Percentiles rank a stretch among this genome's conserved stretches.
phyloP scores from a whole-genome alignment of 2,329 filamentous ascomycete species.

The Monilinia laxa region DNA sequence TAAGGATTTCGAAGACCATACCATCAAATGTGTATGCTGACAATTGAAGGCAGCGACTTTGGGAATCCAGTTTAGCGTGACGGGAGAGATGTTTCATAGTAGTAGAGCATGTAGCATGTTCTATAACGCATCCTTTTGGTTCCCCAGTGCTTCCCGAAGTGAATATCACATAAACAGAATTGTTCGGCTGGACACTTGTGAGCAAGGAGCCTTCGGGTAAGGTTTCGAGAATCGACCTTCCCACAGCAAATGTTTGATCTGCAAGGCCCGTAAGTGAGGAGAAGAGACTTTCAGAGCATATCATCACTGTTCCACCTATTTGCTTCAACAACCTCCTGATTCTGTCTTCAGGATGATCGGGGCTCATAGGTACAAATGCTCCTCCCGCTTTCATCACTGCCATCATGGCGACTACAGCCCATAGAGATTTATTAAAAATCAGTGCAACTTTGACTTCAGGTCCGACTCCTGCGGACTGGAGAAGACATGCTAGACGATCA shows the following conservation, averaged over 20 bases:
- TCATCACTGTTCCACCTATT: conserved; percentile 23
- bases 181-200: background rate
- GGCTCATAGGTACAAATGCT: conserved; percentile 38
- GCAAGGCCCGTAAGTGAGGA: background rate
- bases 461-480: conserved; percentile 28
- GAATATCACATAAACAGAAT: conserved; percentile 28
- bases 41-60: conserved; percentile 30
- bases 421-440: conserved; percentile 32
- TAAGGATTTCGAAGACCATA: conserved; percentile 29
- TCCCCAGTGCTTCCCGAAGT: conserved; percentile 35
- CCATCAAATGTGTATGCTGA: conserved; percentile 32
- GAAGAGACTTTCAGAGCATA: conserved; percentile 23
- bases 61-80: conserved; percentile 7
- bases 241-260: conserved; percentile 8
- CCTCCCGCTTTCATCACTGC: conserved; percentile 36
- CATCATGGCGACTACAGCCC: conserved; percentile 36
- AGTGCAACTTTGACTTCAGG: conserved; percentile 28
- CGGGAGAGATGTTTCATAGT: conserved; percentile 21
- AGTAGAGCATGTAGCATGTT: conserved; percentile 27
- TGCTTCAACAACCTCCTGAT: conserved; percentile 22
- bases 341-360: conserved; percentile 20
- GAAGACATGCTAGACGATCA: conserved; percentile 26
- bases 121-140: conserved; percentile 32
- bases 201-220: background rate
- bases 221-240: background rate